These are phyloP conservation scores for Kwoniella newhampshirensis DNA, from an alignment of 768 basidiomycete species.

Conservation along the genomic window DNA sequence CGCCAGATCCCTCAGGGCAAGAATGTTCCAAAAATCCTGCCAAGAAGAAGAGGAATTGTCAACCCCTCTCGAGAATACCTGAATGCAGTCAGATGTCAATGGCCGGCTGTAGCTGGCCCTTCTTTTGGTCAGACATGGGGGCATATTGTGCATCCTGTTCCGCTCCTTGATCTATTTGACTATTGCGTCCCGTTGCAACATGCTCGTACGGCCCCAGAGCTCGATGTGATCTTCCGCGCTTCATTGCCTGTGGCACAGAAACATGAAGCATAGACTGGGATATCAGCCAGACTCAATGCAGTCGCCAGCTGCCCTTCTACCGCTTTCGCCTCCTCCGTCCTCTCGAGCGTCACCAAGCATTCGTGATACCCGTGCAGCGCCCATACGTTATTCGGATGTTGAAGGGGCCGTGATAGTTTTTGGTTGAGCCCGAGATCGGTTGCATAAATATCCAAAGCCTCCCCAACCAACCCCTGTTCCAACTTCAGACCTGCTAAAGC, in stretches of 20 bases:
- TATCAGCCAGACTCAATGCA: slow-evolving; percentile 36
- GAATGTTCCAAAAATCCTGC: too few species aligned
- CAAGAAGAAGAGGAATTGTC: too few species aligned
- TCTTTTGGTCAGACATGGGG: too few species aligned
- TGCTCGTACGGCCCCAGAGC: too few species aligned
- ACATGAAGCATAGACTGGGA: slow-evolving; percentile 33
- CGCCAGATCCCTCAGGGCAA: too few species aligned
- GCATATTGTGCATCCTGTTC: too few species aligned
- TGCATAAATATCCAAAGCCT: slow-evolving; percentile 32
- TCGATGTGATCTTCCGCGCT: too few species aligned
- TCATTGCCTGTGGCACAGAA: slow-evolving; percentile 22
- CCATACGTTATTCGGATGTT: slow-evolving; percentile 50
- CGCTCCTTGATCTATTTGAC: too few species aligned
- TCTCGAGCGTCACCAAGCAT: slow-evolving; percentile 33
- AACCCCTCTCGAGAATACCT: too few species aligned
- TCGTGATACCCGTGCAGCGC: slow-evolving; percentile 44
- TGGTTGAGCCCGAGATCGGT: slow-evolving; percentile 40
- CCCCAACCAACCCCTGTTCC: slow-evolving; percentile 36
- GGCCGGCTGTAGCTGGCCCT: too few species aligned
- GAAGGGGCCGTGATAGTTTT: slow-evolving; percentile 28
- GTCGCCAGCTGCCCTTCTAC: slow-evolving; percentile 24
- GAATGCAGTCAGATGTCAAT: too few species aligned
- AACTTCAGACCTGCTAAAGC: slow-evolving; percentile 41
- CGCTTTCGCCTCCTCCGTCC: slow-evolving; percentile 27
- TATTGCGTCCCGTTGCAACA: too few species aligned